Evolutionary conservation across 2,329 filamentous ascomycete species (phyloP).

Genomic region (Colletotrichum sp.): DNA sequence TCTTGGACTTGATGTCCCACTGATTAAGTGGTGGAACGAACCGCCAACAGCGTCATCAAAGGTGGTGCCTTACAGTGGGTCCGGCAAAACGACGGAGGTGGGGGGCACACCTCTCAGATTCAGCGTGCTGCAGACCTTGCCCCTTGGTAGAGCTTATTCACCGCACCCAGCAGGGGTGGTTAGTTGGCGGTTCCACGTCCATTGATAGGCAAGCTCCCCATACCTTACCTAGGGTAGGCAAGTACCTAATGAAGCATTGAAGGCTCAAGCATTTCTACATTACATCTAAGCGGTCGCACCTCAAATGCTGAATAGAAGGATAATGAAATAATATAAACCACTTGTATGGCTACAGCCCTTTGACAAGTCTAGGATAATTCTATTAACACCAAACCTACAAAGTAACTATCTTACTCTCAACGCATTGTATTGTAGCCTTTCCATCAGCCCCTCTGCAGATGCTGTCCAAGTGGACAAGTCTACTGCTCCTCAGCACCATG

Average conservation of each 20-base stretch:
- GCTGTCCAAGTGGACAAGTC: neutral
- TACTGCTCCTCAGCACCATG: neutral
- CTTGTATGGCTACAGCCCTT: neutral
- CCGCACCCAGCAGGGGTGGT: neutral
- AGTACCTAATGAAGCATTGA: neutral
- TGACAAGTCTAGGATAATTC: neutral
- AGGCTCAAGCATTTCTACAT: neutral
- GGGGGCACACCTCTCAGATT: neutral
- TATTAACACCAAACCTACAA: neutral
- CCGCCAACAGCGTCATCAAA: slow-evolving; percentile 19
- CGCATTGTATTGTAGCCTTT: neutral
- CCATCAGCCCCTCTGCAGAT: neutral
- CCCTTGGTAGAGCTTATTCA: slow-evolving; percentile 17
- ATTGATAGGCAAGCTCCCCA: neutral
- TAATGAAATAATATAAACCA: neutral
- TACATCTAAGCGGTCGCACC: neutral
- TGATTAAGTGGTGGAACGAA: neutral
- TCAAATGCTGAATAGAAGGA: neutral
- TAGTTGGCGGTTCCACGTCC: neutral
- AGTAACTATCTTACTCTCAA: neutral
- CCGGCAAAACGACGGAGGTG: slow-evolving; percentile 21
- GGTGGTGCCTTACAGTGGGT: slow-evolving; percentile 22
- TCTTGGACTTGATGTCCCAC: neutral
- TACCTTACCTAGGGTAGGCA: neutral
- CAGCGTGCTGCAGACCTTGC: neutral